Conservation (phyloP, 1,139 yeast genomes). For the Zygoascus sp. region DNA sequence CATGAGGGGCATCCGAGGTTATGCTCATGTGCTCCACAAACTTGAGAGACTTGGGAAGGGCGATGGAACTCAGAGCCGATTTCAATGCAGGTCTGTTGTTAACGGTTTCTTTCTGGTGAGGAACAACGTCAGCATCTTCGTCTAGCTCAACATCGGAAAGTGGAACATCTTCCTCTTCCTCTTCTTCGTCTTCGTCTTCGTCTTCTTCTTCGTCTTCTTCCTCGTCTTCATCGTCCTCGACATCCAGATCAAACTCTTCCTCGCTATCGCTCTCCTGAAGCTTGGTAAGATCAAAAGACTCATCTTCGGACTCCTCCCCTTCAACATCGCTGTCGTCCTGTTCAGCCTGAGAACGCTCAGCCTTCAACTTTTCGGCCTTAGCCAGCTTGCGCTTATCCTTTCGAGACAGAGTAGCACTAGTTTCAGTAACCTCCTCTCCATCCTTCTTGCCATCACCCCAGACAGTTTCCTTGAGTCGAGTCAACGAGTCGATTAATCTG, state of each 20-base stretch:
- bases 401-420: not conserved
- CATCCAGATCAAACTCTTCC: conserved; percentile 12
- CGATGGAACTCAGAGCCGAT: conserved; percentile 32
- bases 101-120: conserved; percentile 77
- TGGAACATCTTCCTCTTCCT: conserved; percentile 48
- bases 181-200: conserved; percentile 39
- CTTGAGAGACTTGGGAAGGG: conserved; percentile 47
- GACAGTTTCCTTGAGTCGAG: conserved; percentile 8
- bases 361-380: conserved; percentile 11
- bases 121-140: conserved; percentile 83
- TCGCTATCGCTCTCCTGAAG: conserved; percentile 21
- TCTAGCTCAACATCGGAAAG: conserved; percentile 70
- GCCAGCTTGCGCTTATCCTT: conserved; percentile 18
- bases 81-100: conserved; percentile 40
- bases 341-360: conserved; percentile 15
- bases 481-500: conserved; percentile 7
- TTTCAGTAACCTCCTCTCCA: not conserved
- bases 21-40: conserved; percentile 83
- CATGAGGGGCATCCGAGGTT: conserved; percentile 54
- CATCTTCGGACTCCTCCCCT: conserved; percentile 22
- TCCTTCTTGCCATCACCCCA: conserved; percentile 10
- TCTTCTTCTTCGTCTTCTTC: conserved; percentile 29
- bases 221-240: conserved; percentile 24
- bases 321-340: too few relatives aligned
- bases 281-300: conserved; percentile 1